Conservation (phyloP, 208 protist genomes). For the Tritrichomonas musculus region DNA sequence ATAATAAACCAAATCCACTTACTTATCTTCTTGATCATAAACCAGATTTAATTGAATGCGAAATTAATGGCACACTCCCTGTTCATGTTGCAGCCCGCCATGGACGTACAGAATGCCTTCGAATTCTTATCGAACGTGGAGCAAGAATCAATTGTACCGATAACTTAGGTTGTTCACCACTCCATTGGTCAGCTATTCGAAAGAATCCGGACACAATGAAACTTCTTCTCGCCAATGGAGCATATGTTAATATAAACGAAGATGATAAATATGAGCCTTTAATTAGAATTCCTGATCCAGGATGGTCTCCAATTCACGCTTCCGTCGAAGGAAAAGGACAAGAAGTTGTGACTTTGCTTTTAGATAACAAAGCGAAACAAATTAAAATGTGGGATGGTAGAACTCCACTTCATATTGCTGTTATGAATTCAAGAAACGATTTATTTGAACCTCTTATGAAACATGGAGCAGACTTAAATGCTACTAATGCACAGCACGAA, state of each 20-base stretch:
- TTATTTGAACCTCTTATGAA: background rate
- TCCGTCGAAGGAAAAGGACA: background rate
- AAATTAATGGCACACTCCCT: background rate
- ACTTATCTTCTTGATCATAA: background rate
- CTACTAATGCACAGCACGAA: background rate
- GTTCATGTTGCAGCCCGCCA: background rate
- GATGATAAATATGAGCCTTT: background rate
- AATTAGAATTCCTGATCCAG: background rate
- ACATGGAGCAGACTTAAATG: background rate
- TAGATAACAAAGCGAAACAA: background rate
- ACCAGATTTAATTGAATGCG: background rate
- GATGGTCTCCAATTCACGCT: background rate
- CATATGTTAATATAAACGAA: background rate
- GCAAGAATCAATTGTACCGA: background rate
- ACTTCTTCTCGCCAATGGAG: background rate
- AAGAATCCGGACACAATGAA: background rate
- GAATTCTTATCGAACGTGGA: background rate
- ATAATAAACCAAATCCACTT: background rate
- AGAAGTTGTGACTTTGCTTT: background rate
- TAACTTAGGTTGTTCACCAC: background rate
- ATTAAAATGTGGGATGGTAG: constrained; percentile 23
- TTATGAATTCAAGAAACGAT: background rate
- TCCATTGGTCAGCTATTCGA: background rate
- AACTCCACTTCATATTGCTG: background rate
- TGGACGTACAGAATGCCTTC: background rate